A percentile compares a stretch with the other conserved stretches of the same genome.
Conservation (phyloP, 208 protist genomes). For the Sergeia podlipaevii region DNA sequence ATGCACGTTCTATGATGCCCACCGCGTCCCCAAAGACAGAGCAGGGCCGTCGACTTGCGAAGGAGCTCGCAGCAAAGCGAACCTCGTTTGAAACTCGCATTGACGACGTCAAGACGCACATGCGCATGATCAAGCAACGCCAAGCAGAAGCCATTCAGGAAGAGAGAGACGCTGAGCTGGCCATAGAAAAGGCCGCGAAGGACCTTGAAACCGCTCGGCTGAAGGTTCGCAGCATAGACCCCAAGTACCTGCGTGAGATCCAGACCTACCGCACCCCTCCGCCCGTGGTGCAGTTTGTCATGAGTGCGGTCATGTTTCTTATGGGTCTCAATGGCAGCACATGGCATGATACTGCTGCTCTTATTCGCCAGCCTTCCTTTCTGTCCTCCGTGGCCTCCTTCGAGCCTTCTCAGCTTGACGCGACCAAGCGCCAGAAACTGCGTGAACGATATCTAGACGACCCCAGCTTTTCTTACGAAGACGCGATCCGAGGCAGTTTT, state of each 20-base stretch:
- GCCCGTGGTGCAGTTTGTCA: constrained; percentile 57
- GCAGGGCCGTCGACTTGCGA: background rate
- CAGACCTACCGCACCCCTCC: constrained; percentile 68
- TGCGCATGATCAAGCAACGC: constrained; percentile 14
- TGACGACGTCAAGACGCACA: constrained; percentile 6
- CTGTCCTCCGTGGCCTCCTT: constrained; percentile 33
- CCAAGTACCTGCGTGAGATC: constrained; percentile 41
- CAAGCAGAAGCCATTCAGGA: constrained; percentile 18
- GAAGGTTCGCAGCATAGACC: constrained; percentile 44
- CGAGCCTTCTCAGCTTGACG: constrained; percentile 27
- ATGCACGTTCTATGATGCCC: constrained; percentile 14
- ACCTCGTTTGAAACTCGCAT: constrained; percentile 5
- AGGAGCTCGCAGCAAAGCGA: constrained; percentile 24
- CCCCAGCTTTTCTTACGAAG: constrained; percentile 42
- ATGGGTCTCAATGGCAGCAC: constrained; percentile 15
- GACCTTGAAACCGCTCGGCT: constrained; percentile 37
- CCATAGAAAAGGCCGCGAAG: constrained; percentile 12
- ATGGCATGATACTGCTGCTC: constrained; percentile 37
- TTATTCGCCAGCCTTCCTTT: constrained; percentile 37
- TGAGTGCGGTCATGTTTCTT: constrained; percentile 52
- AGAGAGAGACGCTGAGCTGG: constrained; percentile 14
- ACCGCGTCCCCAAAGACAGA: background rate
- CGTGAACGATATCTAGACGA: constrained; percentile 25
- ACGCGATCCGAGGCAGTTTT: constrained; percentile 48
- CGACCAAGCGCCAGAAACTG: constrained; percentile 15